These are phyloP conservation scores for Boletus semigastroideus DNA, from an alignment of 1,284 basidiomycete genomes.

Conservation along the genomic window DNA sequence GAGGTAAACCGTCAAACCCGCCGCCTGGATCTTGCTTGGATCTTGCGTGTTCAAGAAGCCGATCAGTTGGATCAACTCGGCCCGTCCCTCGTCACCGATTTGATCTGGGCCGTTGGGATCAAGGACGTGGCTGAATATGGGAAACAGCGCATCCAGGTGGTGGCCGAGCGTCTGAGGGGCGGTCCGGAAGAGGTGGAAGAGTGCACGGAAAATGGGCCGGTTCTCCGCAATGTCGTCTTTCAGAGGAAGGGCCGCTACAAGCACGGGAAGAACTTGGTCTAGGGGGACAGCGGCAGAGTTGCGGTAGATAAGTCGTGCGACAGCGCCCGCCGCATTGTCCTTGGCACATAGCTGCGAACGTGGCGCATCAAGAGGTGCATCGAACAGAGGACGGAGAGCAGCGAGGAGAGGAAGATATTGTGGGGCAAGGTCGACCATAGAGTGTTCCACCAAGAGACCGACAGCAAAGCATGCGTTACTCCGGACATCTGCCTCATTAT, in stretches of 20 bases:
- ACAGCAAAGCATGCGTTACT: constrained; percentile 96
- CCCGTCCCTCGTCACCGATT: constrained; percentile 74
- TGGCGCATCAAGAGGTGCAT: constrained; percentile 58
- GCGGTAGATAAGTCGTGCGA: constrained; percentile 86
- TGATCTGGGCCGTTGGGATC: constrained; percentile 73
- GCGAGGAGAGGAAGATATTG: constrained; percentile 83
- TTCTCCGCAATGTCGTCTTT: constrained; percentile 91
- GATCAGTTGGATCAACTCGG: constrained; percentile 76
- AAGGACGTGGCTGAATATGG: constrained; percentile 84
- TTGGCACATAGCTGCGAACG: constrained; percentile 78
- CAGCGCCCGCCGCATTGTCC: constrained; percentile 95
- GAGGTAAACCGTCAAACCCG: constrained; percentile 63
- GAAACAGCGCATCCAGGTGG: constrained; percentile 81
- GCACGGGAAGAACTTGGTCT: constrained; percentile 86
- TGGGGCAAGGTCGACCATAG: constrained; percentile 76
- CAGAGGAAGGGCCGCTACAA: constrained; percentile 83
- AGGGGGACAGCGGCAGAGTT: constrained; percentile 84
- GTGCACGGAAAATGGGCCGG: constrained; percentile 83
- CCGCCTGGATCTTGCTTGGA: constrained; percentile 73
- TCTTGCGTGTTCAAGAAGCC: constrained; percentile 72
- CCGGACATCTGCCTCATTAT: constrained; percentile 89
- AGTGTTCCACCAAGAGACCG: constrained; percentile 91
- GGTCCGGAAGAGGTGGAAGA: constrained; percentile 86
- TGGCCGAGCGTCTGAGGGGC: constrained; percentile 72
- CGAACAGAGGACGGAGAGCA: constrained; percentile 84